phyloP scores from a whole-genome alignment of 176 grass and related monocot species.

The Hordeum vulgare region DNA sequence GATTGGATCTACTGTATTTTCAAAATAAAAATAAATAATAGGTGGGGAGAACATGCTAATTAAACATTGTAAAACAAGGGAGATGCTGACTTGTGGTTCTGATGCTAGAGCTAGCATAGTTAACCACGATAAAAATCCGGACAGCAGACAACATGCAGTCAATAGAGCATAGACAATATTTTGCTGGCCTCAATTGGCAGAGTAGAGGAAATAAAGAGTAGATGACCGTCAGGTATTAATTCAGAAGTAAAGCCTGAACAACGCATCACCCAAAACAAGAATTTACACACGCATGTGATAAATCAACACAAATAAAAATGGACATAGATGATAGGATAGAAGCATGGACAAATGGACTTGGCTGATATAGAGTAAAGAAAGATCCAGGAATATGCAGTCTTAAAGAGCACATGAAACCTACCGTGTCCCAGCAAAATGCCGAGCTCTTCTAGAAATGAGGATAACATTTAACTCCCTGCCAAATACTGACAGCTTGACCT shows the following conservation, averaged over 20 bases:
- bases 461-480: conserved; percentile 72
- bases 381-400: neutral
- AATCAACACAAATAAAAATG: neutral
- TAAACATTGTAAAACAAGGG: too few species aligned
- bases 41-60: too few species aligned
- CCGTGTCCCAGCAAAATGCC: conserved; percentile 97
- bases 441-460: conserved; percentile 84
- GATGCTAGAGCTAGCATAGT: too few species aligned
- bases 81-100: too few species aligned
- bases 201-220: conserved; percentile 15
- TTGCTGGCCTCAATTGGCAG: neutral
- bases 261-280: neutral
- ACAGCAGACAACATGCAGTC: neutral
- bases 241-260: neutral
- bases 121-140: too few species aligned
- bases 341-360: neutral
- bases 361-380: neutral
- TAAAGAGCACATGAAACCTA: conserved; percentile 39
- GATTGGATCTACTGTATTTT: neutral
- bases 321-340: neutral
- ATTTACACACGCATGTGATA: neutral
- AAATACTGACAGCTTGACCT: conserved; percentile 87
- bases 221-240: neutral
- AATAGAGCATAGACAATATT: neutral
- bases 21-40: conserved; percentile 11